Conservation (phyloP, 148 eudicot species). For the Mesembryanthemum crystallinum region DNA sequence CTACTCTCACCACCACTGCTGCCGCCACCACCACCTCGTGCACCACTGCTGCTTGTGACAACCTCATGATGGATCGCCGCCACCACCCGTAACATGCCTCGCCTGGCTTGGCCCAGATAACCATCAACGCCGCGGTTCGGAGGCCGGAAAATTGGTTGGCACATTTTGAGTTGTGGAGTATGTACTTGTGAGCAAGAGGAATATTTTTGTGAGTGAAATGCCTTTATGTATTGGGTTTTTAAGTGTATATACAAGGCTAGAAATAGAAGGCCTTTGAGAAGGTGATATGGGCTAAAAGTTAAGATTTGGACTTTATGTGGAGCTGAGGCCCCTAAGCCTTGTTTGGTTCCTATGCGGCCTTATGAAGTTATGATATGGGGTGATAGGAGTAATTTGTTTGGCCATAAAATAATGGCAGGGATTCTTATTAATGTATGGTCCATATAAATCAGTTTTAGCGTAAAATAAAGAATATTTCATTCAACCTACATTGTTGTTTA, state of each 20-base stretch:
- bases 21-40: neutral
- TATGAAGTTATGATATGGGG: no score
- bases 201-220: no score
- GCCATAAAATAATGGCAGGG: conserved; percentile 16
- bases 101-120: neutral
- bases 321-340: conserved; percentile 15
- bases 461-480: no score
- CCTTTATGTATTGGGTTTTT: no score
- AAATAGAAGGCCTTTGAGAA: neutral
- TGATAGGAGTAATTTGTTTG: conserved; percentile 31
- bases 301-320: conserved; percentile 18
- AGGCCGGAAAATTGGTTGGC: conserved; percentile 5
- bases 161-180: conserved; percentile 7
- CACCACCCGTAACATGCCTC: neutral
- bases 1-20: neutral
- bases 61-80: neutral
- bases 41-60: neutral
- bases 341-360: conserved; percentile 14
- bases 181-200: neutral
- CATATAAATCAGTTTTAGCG: no score
- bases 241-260: neutral
- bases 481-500: no score
- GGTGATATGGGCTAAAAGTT: neutral
- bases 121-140: neutral
- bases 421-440: no score